Base-by-base conservation (phyloP, 148 eudicot species). In the Vaccinium vitisidaea region DNA sequence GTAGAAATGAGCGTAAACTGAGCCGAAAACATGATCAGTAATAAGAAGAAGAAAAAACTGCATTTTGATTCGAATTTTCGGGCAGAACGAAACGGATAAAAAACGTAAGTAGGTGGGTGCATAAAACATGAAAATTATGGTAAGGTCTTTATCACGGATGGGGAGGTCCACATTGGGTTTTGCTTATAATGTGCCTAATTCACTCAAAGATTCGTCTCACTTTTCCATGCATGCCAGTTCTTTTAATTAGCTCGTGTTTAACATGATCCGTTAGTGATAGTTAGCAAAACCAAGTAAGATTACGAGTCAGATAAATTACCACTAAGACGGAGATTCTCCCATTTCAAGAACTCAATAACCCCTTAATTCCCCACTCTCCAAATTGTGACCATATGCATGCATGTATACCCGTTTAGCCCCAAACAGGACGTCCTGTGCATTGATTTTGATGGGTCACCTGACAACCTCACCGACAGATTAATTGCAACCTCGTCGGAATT, bases 271-370 rank as follows among this genome's bases (percentile, higher is more conserved):
- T 36, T 36, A 36, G 39, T 36, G 39, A 36, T 36, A 36, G 39
- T 36, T 36, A 36, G 39, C 39, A 36, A 36, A 36, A 36, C 39
- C 39, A 36, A 36, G 39, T 49, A 12, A 49, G 25, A 15, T 43
- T 16, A 6, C 23, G 0, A 8, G 43, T 43, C 52, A 74, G 18
- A 39, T 43, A 6, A 43, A 46, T 8, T 18, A 43, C n/a, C 52
- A 74, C 52, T 43, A 74, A 74, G n/a, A 74, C 25, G 48, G 52
- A 74, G n/a, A 36, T 43, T 74, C 50, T 74, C 77, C 23, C 77
- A 18, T 74, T 74, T 74, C 77, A 74, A 74, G 48, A 1, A 32
- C 39, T 36, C 39, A 36, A 36, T 74, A 36, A 18, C 0, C 1
- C 1, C 75, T 36, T 36, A 36, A 36, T 70, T 30, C 43, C 76